phyloP scores from a whole-genome alignment of 805 yeast species.

The Lipomyces lipofer region DNA sequence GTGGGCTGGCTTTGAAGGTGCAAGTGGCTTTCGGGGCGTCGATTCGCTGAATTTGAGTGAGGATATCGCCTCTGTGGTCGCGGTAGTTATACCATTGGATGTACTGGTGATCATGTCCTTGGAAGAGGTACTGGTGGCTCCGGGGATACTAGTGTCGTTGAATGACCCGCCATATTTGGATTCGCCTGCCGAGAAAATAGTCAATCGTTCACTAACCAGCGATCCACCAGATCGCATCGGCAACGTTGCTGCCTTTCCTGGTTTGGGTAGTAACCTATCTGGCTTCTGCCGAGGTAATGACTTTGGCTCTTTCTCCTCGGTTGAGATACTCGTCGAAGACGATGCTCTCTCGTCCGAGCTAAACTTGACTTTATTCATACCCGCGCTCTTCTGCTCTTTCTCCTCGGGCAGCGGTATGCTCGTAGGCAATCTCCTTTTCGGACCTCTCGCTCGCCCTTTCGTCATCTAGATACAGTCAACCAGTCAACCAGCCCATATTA shows the following conservation, averaged over 20 bases:
- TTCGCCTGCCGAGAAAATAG: slow-evolving; percentile 2
- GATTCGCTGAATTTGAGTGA: background rate
- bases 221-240: background rate
- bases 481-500: background rate
- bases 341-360: background rate
- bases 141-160: background rate
- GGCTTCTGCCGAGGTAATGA: background rate
- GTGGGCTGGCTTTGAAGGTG: slow-evolving; percentile 1
- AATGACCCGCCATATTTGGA: background rate
- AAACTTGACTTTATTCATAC: background rate
- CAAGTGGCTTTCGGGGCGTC: background rate
- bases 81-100: background rate
- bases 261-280: background rate
- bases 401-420: background rate
- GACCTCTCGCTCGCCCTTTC: slow-evolving; percentile 19
- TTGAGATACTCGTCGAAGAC: background rate
- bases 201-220: slow-evolving; percentile 6
- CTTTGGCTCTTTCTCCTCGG: background rate
- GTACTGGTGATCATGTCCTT: background rate
- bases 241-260: background rate
- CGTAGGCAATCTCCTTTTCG: slow-evolving; percentile 12
- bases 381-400: background rate
- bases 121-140: background rate
- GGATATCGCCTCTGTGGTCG: background rate
- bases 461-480: slow-evolving; percentile 10